Evolutionary conservation across 371 early-diverging fungal genomes (phyloP).

Genomic region (Mortierella sp.): DNA sequence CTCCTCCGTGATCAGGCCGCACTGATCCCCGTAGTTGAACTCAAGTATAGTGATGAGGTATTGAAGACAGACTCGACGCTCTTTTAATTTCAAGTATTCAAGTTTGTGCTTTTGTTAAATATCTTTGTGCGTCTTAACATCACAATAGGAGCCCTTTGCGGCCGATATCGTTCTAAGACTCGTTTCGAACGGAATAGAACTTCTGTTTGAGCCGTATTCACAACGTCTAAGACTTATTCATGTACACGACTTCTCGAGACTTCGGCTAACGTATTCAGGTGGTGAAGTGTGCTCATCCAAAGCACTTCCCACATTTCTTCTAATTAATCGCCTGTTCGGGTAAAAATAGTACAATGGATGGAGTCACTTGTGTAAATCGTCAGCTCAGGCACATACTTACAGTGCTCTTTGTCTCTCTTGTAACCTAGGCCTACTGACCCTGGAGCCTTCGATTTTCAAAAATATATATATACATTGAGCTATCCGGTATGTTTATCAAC

Average conservation of each 20-base stretch:
- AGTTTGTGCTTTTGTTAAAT: no score
- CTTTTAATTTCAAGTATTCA: neutral
- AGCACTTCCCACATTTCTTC: constrained; percentile 74
- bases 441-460: constrained; percentile 70
- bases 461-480: constrained; percentile 70
- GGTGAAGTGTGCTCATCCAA: constrained; percentile 78
- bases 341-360: constrained; percentile 31
- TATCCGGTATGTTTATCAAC: constrained; percentile 73
- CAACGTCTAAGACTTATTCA: constrained; percentile 76
- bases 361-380: neutral
- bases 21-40: constrained; percentile 72
- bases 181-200: constrained; percentile 70
- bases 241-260: constrained; percentile 71
- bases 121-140: no score
- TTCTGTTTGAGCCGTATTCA: constrained; percentile 72
- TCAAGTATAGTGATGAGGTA: constrained; percentile 77
- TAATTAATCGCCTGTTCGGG: constrained; percentile 81
- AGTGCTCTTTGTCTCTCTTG: neutral
- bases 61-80: neutral
- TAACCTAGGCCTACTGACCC: constrained; percentile 69
- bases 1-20: constrained; percentile 64
- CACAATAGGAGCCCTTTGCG: constrained; percentile 64
- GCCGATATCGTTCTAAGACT: constrained; percentile 73
- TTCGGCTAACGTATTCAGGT: constrained; percentile 73
- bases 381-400: neutral